phyloP scores from a whole-genome alignment of 164 flowering plant genomes.

The Sextonia rubra region DNA sequence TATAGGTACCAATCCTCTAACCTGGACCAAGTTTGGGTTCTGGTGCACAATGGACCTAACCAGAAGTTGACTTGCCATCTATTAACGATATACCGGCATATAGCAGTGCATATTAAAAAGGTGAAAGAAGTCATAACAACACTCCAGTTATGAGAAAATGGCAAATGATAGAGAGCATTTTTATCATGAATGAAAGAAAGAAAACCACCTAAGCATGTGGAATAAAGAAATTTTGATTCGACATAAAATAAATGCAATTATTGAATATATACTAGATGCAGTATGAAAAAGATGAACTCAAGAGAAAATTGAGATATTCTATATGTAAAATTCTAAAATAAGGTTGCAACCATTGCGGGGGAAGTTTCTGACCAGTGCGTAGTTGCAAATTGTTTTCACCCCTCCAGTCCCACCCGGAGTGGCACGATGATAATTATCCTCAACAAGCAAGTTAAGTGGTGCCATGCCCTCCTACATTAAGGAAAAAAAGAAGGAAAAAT shows the following conservation, averaged over 20 bases:
- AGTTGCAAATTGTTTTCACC: constrained; percentile 65
- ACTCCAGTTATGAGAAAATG: not conserved
- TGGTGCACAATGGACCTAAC: too few species aligned
- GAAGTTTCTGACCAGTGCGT: constrained; percentile 55
- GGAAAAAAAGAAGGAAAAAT: not conserved
- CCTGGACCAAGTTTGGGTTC: too few species aligned
- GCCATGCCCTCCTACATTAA: constrained; percentile 56
- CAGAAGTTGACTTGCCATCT: too few species aligned
- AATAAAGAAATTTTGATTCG: not conserved
- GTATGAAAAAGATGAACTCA: not conserved
- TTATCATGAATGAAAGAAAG: not conserved
- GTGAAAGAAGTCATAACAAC: too few species aligned
- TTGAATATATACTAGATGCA: not conserved
- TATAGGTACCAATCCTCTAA: too few species aligned
- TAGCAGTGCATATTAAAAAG: too few species aligned
- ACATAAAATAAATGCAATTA: too few species aligned
- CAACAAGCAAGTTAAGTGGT: constrained; percentile 64
- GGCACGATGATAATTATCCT: constrained; percentile 67
- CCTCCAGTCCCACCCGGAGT: constrained; percentile 83
- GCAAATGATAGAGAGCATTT: not conserved
- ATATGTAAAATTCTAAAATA: not conserved
- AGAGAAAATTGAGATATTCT: not conserved
- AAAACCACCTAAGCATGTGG: not conserved
- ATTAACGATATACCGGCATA: too few species aligned
- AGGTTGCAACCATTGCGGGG: not conserved